These are phyloP conservation scores for Backusella psychrophila DNA, from an alignment of 192 early-diverging fungal species.

Conservation along the genomic window DNA sequence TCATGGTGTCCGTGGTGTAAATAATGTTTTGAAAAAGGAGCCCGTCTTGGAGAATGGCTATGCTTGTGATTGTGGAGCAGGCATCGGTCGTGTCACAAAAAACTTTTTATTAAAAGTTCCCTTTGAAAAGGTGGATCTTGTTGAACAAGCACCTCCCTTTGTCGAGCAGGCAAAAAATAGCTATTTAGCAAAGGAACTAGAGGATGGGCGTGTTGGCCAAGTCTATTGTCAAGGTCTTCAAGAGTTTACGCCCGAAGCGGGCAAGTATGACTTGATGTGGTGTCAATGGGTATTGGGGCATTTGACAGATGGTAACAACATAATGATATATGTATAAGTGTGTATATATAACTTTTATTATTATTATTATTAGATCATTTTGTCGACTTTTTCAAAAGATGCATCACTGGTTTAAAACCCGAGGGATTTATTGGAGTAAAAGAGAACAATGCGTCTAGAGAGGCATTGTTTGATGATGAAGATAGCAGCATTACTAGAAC, in stretches of 20 bases:
- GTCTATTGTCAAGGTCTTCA: slow-evolving; percentile 81
- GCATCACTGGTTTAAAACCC: slow-evolving; percentile 63
- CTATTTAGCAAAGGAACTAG: slow-evolving; percentile 61
- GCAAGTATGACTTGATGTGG: slow-evolving; percentile 93
- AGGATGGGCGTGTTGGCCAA: slow-evolving; percentile 56
- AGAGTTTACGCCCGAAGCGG: slow-evolving; percentile 64
- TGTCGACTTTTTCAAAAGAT: slow-evolving; percentile 77
- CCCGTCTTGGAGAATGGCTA: slow-evolving; percentile 15
- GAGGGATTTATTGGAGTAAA: slow-evolving; percentile 85
- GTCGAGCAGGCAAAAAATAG: slow-evolving; percentile 63
- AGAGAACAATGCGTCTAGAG: slow-evolving; percentile 75
- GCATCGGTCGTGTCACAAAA: slow-evolving; percentile 93
- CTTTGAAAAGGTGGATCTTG: slow-evolving; percentile 88
- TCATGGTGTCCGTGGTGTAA: slow-evolving; percentile 21
- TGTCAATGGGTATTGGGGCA: slow-evolving; percentile 97
- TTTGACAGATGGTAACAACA: slow-evolving; percentile 74
- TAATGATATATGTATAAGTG: neutral
- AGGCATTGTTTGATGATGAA: slow-evolving; percentile 72
- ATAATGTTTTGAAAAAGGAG: slow-evolving; percentile 19
- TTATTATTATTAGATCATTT: slow-evolving; percentile 63
- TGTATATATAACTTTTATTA: neutral
- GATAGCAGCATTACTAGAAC: slow-evolving; percentile 84
- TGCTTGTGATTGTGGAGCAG: slow-evolving; percentile 89
- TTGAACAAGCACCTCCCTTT: slow-evolving; percentile 82
- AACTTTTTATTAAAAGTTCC: slow-evolving; percentile 68